These are phyloP conservation scores for Phytophthora sp. DNA, from an alignment of 352 stramenopile genomes.

Conservation along the genomic window DNA sequence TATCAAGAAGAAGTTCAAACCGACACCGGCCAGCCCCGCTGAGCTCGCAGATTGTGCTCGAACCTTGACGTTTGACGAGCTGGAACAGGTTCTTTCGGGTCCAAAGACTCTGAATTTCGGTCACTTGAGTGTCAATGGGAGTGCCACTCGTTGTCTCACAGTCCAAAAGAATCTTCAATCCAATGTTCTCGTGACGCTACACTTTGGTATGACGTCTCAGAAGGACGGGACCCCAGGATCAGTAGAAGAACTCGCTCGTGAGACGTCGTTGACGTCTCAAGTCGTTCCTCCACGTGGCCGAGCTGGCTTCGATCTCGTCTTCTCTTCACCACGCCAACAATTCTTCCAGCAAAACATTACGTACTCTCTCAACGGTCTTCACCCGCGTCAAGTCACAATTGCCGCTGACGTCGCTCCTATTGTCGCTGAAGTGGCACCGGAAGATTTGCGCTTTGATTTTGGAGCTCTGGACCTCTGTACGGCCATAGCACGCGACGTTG, in stretches of 20 bases:
- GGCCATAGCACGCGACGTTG: conserved; percentile 63
- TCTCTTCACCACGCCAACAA: conserved; percentile 76
- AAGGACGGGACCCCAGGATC: conserved; percentile 29
- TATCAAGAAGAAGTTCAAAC: conserved; percentile 94
- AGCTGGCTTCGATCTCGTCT: conserved; percentile 92
- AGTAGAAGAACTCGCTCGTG: conserved; percentile 66
- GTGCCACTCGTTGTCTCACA: conserved; percentile 78
- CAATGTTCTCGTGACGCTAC: conserved; percentile 79
- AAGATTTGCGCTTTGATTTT: conserved; percentile 84
- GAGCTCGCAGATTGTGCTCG: conserved; percentile 88
- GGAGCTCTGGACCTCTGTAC: conserved; percentile 53
- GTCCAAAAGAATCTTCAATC: conserved; percentile 91
- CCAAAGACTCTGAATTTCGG: conserved; percentile 93
- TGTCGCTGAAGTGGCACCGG: conserved; percentile 65
- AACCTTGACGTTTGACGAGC: conserved; percentile 75
- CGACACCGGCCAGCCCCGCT: conserved; percentile 84
- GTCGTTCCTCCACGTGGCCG: conserved; percentile 81
- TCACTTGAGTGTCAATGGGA: conserved; percentile 87
- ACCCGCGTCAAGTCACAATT: conserved; percentile 85
- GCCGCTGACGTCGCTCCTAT: conserved; percentile 92
- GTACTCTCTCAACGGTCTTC: conserved; percentile 86
- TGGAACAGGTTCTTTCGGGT: conserved; percentile 67
- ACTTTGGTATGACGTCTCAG: too few relatives aligned
- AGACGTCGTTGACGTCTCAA: conserved; percentile 70
- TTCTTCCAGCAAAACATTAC: conserved; percentile 87